Percentiles rank a stretch among this genome's conserved stretches.
phyloP scores from a whole-genome alignment of 208 protist species.

The Vickermania ingenoplastis region DNA sequence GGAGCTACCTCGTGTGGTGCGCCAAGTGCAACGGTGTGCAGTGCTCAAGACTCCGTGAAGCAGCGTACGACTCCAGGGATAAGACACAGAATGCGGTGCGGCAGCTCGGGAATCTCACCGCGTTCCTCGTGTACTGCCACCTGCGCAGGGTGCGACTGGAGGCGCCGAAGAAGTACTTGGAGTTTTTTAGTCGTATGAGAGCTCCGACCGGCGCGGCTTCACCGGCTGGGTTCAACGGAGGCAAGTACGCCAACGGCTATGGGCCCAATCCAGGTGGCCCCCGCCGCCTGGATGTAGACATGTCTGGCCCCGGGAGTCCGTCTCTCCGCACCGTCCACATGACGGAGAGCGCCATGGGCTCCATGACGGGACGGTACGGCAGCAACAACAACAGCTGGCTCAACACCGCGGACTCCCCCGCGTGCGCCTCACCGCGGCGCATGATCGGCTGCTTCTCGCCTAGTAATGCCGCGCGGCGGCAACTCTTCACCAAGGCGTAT shows the following conservation, averaged over 20 bases:
- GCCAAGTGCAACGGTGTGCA: slow-evolving; percentile 21
- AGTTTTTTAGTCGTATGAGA: slow-evolving; percentile 13
- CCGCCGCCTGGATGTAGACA: not conserved
- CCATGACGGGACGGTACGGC: not conserved
- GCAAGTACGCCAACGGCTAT: no score
- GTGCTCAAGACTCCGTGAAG: slow-evolving; percentile 17
- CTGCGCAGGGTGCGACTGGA: slow-evolving; percentile 23
- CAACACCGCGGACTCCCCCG: not conserved
- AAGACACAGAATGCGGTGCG: slow-evolving; percentile 20
- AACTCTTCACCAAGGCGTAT: not conserved
- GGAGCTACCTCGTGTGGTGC: slow-evolving; percentile 49
- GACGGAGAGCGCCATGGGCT: not conserved
- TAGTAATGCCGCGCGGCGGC: not conserved
- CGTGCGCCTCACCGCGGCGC: not conserved
- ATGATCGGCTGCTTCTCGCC: not conserved
- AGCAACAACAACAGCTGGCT: not conserved
- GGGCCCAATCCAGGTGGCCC: no score
- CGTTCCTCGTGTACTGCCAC: slow-evolving; percentile 34
- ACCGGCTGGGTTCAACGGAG: no score
- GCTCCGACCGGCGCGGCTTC: not conserved
- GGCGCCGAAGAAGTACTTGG: slow-evolving; percentile 14
- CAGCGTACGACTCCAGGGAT: slow-evolving; percentile 25
- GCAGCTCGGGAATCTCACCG: slow-evolving; percentile 32
- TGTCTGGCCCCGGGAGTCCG: not conserved
- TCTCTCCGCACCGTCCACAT: not conserved